Conservation (phyloP, 2,329 filamentous ascomycete species). For the Blastomyces parvus region DNA sequence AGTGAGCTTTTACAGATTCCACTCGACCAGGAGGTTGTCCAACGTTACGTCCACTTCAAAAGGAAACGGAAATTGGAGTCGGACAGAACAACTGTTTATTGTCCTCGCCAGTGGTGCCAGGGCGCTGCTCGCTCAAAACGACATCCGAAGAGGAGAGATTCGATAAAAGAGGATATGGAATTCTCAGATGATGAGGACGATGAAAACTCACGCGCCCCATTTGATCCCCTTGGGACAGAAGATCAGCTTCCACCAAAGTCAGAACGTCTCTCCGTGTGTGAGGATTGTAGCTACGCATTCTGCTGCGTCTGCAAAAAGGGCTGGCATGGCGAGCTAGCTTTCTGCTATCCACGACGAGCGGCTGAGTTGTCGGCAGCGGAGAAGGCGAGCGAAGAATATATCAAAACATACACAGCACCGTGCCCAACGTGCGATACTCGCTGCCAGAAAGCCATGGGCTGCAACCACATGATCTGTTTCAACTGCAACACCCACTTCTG, state of each 20-base stretch:
- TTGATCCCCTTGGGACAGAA: constrained; percentile 39
- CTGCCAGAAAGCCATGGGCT: constrained; percentile 83
- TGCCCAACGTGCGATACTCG: constrained; percentile 82
- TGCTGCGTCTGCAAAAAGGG: constrained; percentile 64
- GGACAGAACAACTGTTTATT: constrained; percentile 86
- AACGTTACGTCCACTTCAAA: constrained; percentile 80
- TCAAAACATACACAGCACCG: constrained; percentile 68
- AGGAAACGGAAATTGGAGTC: constrained; percentile 88
- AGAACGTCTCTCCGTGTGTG: constrained; percentile 72
- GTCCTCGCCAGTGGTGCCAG: constrained; percentile 85
- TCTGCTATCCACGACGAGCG: constrained; percentile 53
- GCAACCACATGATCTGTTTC: constrained; percentile 94
- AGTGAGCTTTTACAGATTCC: constrained; percentile 75
- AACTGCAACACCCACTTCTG: constrained; percentile 89
- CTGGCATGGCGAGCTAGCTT: constrained; percentile 91
- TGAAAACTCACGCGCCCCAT: constrained; percentile 25
- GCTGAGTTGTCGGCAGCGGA: constrained; percentile 74
- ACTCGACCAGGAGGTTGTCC: constrained; percentile 60
- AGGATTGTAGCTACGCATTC: constrained; percentile 83
- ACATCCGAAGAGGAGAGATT: constrained; percentile 60
- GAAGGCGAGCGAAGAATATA: constrained; percentile 74
- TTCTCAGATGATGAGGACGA: constrained; percentile 46
- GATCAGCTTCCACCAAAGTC: constrained; percentile 39
- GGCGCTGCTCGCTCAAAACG: constrained; percentile 70
- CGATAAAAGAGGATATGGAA: constrained; percentile 42